Evolutionary conservation across 495 filamentous ascomycete species (phyloP).

Genomic region (Talaromyces proteolyticus): DNA sequence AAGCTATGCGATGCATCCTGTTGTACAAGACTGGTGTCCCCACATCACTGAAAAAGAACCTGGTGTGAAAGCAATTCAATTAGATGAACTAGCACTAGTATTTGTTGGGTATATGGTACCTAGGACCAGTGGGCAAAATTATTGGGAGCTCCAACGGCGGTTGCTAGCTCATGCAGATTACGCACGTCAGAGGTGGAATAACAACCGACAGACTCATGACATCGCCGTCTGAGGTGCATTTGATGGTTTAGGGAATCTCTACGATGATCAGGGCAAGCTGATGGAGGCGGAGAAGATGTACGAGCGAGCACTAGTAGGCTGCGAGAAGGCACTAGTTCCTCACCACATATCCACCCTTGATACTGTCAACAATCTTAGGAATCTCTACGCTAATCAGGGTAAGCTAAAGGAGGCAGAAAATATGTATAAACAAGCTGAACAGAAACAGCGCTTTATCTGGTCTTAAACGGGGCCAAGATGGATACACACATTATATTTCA

Average conservation of each 20-base stretch:
- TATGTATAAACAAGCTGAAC: slow-evolving; percentile 16
- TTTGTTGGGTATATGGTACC: slow-evolving; percentile 21
- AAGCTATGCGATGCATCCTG: slow-evolving; percentile 24
- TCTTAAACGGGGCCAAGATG: too few relatives aligned
- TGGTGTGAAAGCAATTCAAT: slow-evolving; percentile 6
- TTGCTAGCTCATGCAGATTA: slow-evolving; percentile 30
- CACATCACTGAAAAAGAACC: slow-evolving; percentile 10
- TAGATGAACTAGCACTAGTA: slow-evolving; percentile 17
- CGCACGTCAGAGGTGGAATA: slow-evolving; percentile 5
- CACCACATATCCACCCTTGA: slow-evolving; percentile 25
- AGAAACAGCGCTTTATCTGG: too few relatives aligned
- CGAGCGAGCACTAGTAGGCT: slow-evolving; percentile 21
- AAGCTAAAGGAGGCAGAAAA: slow-evolving; percentile 23
- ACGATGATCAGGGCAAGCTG: slow-evolving; percentile 18
- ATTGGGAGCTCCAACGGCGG: slow-evolving; percentile 24
- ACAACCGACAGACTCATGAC: not conserved
- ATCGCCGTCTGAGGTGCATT: slow-evolving; percentile 10
- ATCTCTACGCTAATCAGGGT: slow-evolving; percentile 25
- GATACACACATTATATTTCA: too few relatives aligned
- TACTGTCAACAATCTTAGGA: slow-evolving; percentile 27
- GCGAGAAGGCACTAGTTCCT: slow-evolving; percentile 20
- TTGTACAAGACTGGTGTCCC: slow-evolving; percentile 28
- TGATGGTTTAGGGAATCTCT: slow-evolving; percentile 15
- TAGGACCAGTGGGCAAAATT: slow-evolving; percentile 11
- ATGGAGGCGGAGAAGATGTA: slow-evolving; percentile 27